Conservation (phyloP, 306 rosid species). For the Vigna unguiculata region DNA sequence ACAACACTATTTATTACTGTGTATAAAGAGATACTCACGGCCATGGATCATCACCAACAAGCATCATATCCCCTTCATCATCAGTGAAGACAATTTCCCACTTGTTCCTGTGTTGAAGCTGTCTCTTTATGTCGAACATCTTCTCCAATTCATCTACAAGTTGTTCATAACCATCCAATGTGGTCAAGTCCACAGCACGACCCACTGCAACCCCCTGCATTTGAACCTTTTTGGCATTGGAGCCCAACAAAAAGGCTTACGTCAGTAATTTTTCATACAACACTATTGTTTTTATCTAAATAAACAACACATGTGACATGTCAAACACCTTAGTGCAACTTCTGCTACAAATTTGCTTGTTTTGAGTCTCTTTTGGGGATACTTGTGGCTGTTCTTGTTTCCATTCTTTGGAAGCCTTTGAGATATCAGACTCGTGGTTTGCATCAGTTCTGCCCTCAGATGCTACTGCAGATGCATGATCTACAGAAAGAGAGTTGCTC, state of each 20-base stretch:
- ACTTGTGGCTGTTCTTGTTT: conserved; percentile 55
- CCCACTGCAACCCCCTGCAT: conserved; percentile 98
- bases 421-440: conserved; percentile 59
- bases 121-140: conserved; percentile 88
- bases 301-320: conserved; percentile 23
- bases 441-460: conserved; percentile 61
- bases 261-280: conserved; percentile 44
- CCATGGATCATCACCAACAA: conserved; percentile 91
- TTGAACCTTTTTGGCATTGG: conserved; percentile 68
- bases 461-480: conserved; percentile 45
- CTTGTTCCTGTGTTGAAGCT: conserved; percentile 63
- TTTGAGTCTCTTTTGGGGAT: conserved; percentile 62
- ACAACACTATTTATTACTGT: neutral
- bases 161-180: conserved; percentile 76
- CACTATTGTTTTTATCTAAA: neutral
- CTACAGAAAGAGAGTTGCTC: conserved; percentile 43
- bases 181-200: conserved; percentile 91
- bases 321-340: conserved; percentile 89
- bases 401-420: conserved; percentile 65
- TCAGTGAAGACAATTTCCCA: conserved; percentile 92
- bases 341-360: conserved; percentile 73
- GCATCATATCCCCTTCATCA: conserved; percentile 95
- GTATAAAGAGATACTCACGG: conserved; percentile 64
- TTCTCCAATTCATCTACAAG: conserved; percentile 80
- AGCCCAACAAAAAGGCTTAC: conserved; percentile 15